phyloP scores from a whole-genome alignment of 2,329 filamentous ascomycete species.

The Gyromitra esculenta region DNA sequence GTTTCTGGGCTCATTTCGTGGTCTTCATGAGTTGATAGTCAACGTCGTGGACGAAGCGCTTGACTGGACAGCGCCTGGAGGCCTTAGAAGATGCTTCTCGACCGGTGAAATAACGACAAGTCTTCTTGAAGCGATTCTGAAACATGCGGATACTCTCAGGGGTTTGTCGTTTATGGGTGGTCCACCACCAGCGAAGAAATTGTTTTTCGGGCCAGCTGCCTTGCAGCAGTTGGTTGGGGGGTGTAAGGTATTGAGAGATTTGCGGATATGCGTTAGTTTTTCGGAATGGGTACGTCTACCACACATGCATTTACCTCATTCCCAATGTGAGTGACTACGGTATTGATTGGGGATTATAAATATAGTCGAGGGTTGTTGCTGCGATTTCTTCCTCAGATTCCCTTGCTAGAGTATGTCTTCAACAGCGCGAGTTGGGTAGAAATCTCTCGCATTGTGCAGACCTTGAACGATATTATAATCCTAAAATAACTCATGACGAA shows the following conservation, averaged over 20 bases:
- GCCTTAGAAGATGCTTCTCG: conserved; percentile 13
- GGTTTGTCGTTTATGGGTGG: neutral
- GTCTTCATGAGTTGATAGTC: conserved; percentile 6
- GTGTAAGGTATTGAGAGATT: conserved; percentile 3
- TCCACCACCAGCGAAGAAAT: neutral
- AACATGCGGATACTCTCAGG: conserved; percentile 3
- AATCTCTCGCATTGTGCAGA: neutral
- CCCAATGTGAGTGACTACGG: neutral
- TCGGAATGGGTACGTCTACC: conserved; percentile 13
- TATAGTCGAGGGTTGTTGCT: neutral
- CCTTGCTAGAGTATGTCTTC: neutral
- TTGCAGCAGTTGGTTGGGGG: neutral
- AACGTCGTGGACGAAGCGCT: conserved; percentile 8
- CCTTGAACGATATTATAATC: neutral
- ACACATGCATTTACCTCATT: neutral
- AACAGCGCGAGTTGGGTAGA: neutral
- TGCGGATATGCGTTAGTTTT: conserved; percentile 6
- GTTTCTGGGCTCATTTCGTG: conserved; percentile 11
- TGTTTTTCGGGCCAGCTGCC: conserved; percentile 11
- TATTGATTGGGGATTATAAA: neutral
- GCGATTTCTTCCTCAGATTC: neutral
- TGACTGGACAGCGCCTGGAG: conserved; percentile 25
- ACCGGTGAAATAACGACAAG: neutral
- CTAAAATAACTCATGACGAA: neutral
- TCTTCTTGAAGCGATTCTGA: conserved; percentile 12